A percentile compares a stretch with the other conserved stretches of the same genome.
Conservation (phyloP, 306 rosid genomes). For the Arachis hypogaea region DNA sequence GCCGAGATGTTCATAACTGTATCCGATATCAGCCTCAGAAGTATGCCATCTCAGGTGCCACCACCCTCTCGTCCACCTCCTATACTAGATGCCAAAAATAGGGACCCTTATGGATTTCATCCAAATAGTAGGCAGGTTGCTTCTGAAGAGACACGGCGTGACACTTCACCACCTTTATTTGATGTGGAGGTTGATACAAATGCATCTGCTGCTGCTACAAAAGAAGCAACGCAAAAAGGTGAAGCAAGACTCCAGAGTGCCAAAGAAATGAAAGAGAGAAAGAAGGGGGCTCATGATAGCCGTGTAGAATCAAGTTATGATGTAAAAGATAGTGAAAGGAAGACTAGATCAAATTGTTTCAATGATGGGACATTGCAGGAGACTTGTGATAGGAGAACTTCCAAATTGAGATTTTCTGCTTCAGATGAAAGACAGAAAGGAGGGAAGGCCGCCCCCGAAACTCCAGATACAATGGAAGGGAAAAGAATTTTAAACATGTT, state of each 20-base stretch:
- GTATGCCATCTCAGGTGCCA: constrained; percentile 78
- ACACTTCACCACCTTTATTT: constrained; percentile 71
- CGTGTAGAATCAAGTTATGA: constrained; percentile 46
- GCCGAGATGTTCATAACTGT: constrained; percentile 60
- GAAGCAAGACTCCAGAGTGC: constrained; percentile 63
- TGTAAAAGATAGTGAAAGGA: constrained; percentile 47
- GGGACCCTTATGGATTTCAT: constrained; percentile 41
- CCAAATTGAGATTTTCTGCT: constrained; percentile 41
- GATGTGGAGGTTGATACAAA: constrained; percentile 86
- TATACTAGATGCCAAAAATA: constrained; percentile 52
- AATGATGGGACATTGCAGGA: constrained; percentile 49
- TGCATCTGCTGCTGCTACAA: constrained; percentile 81
- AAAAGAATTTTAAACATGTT: constrained; percentile 35
- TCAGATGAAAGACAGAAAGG: constrained; percentile 61
- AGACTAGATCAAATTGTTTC: constrained; percentile 43
- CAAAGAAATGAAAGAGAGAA: constrained; percentile 68
- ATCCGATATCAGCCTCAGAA: constrained; percentile 81
- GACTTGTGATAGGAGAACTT: constrained; percentile 44
- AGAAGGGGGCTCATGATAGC: constrained; percentile 56
- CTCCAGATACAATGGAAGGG: constrained; percentile 45
- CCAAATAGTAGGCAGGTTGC: constrained; percentile 46
- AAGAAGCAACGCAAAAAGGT: constrained; percentile 66
- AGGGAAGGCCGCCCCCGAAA: constrained; percentile 48
- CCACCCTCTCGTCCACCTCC: constrained; percentile 96
- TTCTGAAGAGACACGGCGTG: constrained; percentile 54